Percentiles rank a stretch among this genome's conserved stretches.
Conservation (phyloP, 2,329 filamentous ascomycete genomes). For the Cladosporium phlei region DNA sequence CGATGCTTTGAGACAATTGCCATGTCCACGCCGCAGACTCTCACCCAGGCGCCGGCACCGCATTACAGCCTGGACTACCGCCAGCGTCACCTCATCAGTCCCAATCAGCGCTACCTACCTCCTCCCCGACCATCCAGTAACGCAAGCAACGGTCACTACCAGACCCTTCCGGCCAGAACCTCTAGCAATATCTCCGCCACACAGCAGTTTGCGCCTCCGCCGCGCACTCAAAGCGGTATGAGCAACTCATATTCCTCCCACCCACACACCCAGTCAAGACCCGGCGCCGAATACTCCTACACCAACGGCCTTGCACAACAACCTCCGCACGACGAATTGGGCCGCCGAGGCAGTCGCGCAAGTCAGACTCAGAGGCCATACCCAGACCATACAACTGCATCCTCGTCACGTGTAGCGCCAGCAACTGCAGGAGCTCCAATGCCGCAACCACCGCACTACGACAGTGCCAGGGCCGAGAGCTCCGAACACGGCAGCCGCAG, state of each 20-base stretch:
- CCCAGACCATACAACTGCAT: conserved; percentile 5
- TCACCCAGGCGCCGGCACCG: conserved; percentile 29
- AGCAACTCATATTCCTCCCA: conserved; percentile 25
- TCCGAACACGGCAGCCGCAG: conserved; percentile 19
- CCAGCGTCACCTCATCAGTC: conserved; percentile 27
- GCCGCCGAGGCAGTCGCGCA: conserved; percentile 25
- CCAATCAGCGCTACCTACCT: conserved; percentile 30
- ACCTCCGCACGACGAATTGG: conserved; percentile 22
- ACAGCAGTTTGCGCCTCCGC: conserved; percentile 23
- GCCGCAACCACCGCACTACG: conserved; percentile 1
- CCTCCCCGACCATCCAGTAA: conserved; percentile 31
- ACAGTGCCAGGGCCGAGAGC: conserved; percentile 4
- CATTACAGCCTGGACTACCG: conserved; percentile 28
- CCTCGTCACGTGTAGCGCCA: conserved; percentile 14
- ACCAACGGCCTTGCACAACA: conserved; percentile 20
- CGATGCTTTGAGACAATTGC: conserved; percentile 16
- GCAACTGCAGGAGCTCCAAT: conserved; percentile 5
- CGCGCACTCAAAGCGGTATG: conserved; percentile 28
- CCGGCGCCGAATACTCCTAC: conserved; percentile 17
- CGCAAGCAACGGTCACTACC: conserved; percentile 28
- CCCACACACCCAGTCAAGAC: conserved; percentile 20
- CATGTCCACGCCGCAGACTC: conserved; percentile 31
- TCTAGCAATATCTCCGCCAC: conserved; percentile 29
- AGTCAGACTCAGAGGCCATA: conserved; percentile 20
- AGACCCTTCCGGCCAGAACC: conserved; percentile 29